These are phyloP conservation scores for Barbatosphaeria neglecta DNA, from an alignment of 495 filamentous ascomycete species.

Conservation along the genomic window DNA sequence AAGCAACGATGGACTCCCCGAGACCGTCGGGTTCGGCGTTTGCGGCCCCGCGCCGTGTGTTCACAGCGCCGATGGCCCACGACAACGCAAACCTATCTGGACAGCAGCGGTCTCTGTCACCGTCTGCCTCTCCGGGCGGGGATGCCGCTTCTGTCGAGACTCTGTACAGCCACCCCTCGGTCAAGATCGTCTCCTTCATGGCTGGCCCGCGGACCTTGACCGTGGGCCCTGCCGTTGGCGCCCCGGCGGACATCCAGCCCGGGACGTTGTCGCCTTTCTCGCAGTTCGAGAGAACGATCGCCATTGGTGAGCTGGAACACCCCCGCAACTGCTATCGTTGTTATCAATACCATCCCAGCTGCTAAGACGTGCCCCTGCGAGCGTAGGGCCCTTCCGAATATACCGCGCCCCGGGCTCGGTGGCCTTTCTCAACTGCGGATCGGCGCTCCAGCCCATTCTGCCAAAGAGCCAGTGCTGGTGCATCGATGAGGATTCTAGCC, in stretches of 20 bases:
- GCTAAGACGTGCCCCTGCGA: slow-evolving; percentile 1
- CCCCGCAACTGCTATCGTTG: too few relatives aligned
- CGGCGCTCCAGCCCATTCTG: slow-evolving; percentile 68
- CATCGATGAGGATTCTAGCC: slow-evolving; percentile 67
- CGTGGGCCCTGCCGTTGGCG: slow-evolving; percentile 17
- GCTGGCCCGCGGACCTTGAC: slow-evolving; percentile 32
- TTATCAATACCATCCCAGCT: neutral
- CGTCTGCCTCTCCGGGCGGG: slow-evolving; percentile 14
- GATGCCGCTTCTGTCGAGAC: slow-evolving; percentile 42
- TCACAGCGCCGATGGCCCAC: slow-evolving; percentile 22
- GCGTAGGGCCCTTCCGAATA: slow-evolving; percentile 58
- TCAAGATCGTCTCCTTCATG: slow-evolving; percentile 54
- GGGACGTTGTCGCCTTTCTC: slow-evolving; percentile 65
- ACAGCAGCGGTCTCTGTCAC: slow-evolving; percentile 7
- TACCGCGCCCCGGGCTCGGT: slow-evolving; percentile 73
- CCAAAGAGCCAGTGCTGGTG: slow-evolving; percentile 88
- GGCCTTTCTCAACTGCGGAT: slow-evolving; percentile 74
- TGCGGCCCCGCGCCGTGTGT: slow-evolving; percentile 25
- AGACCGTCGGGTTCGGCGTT: slow-evolving; percentile 13
- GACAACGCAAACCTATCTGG: neutral
- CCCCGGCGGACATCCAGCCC: slow-evolving; percentile 21
- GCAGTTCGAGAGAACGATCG: slow-evolving; percentile 67
- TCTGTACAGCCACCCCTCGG: slow-evolving; percentile 56
- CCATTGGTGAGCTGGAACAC: slow-evolving; percentile 57
- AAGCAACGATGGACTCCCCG: slow-evolving; percentile 13